Evolutionary conservation across 2,329 filamentous ascomycete species (phyloP).

Genomic region (Aspergillus vadensis): DNA sequence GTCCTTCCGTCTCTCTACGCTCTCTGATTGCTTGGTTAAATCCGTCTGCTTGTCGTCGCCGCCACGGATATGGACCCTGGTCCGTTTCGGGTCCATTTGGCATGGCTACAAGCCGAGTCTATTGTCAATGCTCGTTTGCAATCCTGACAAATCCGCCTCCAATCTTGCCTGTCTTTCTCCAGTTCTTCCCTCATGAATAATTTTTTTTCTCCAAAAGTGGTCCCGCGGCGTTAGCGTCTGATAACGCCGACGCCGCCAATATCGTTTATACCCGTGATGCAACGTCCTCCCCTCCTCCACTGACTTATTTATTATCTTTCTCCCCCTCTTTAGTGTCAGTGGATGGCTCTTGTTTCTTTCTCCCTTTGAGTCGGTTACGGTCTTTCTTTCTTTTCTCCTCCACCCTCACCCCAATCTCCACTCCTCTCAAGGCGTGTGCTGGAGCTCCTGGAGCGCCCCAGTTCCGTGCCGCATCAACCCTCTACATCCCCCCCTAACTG

Average conservation of each 20-base stretch:
- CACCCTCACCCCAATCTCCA: background rate
- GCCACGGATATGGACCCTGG: conserved; percentile 9
- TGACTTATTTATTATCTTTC: no score
- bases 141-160: background rate
- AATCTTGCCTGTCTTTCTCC: background rate
- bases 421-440: conserved; percentile 1
- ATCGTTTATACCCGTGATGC: conserved; percentile 16
- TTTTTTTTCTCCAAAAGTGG: background rate
- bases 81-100: background rate
- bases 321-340: no score
- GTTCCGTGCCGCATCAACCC: background rate
- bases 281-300: background rate
- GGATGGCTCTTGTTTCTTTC: background rate
- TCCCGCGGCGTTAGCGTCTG: background rate
- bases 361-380: background rate
- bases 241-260: conserved; percentile 1
- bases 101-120: background rate
- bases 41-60: conserved; percentile 8
- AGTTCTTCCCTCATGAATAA: background rate
- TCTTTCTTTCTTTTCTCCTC: conserved; percentile 2
- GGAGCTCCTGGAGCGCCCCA: conserved; percentile 2
- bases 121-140: background rate
- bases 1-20: background rate
- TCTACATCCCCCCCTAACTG: background rate
- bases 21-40: conserved; percentile 17